Evolutionary conservation across 1,284 basidiomycete species (phyloP).

Genomic region (Puccinia polysora): DNA sequence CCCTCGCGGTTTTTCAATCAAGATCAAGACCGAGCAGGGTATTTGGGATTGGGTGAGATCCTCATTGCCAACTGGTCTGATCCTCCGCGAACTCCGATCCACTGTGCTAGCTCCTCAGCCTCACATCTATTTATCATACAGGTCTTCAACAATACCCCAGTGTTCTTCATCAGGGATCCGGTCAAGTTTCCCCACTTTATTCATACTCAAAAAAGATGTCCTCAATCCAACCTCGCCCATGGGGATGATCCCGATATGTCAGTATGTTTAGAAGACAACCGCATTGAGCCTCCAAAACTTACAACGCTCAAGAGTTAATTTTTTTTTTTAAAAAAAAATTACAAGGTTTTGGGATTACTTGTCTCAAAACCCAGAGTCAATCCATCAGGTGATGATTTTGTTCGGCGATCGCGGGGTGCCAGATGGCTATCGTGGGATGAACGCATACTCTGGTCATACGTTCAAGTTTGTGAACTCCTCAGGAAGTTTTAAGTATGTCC

Average conservation of each 20-base stretch:
- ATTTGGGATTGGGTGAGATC: constrained; percentile 74
- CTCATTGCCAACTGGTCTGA: not conserved
- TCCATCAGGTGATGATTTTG: constrained; percentile 43
- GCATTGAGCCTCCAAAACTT: no score
- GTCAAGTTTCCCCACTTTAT: constrained; percentile 57
- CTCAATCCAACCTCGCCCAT: constrained; percentile 38
- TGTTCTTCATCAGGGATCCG: constrained; percentile 80
- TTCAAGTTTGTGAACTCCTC: constrained; percentile 41
- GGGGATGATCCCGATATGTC: constrained; percentile 42
- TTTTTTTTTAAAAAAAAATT: no score
- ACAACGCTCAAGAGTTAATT: no score
- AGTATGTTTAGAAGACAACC: no score
- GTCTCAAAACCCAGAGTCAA: constrained; percentile 41
- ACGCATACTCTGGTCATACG: constrained; percentile 36
- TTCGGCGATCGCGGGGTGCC: constrained; percentile 40
- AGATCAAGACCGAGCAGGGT: constrained; percentile 81
- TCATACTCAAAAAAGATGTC: constrained; percentile 43
- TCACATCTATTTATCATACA: constrained; percentile 40
- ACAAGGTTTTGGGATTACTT: constrained; percentile 43
- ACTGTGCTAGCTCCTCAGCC: no score
- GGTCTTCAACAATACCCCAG: constrained; percentile 76
- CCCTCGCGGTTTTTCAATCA: constrained; percentile 85
- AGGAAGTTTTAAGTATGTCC: constrained; percentile 41
- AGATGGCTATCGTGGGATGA: constrained; percentile 33
- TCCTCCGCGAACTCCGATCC: no score